Evolutionary conservation across 176 grass and related monocot genomes (phyloP), one percentile per base, ranked within the genome.

Genomic region (Oropetium thomaeum): DNA sequence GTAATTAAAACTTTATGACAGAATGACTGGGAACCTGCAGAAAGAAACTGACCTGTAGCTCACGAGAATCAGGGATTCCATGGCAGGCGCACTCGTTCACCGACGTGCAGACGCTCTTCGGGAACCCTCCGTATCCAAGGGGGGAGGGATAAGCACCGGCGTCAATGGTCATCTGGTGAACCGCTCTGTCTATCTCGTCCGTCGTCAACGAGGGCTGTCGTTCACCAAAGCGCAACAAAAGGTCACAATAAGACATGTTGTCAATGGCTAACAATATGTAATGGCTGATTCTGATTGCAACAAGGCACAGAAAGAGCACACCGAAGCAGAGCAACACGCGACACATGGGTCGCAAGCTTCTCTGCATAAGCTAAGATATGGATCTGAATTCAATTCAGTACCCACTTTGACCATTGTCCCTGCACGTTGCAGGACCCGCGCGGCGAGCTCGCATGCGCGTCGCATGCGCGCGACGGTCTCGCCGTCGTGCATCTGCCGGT

Each of bases 21-120:
- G 19, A 19, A 4, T 19, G 0, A 2, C 5, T 16, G 14, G 15
- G 44, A 47, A 15, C 2, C 15, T 47, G 17, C n/a, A 54, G 20
- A 52, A 48, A 8, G 55, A 0, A 51, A 91, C 8, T 38, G 7
- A 52, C 88, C 95, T 81, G 87, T 9, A 98, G 61, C 13, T 74
- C 26, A 12, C 84, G 84, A 0, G 91, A 93, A 79, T 97, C 95
- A 79, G 95, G 95, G 28, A 98, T 98, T 16, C 95, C 95, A 54
- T 98, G 95, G 37, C 91, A 98, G 83, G 87, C 85, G 86, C 91
- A 98, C 57, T 97, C 95, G 45, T 97, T 97, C 64, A 97, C 95
- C 11, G 95, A 97, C 43, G 91, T 93, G 81, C 95, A 97, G 11
- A 97, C 90, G 8, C 95, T 97, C 71, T 93, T 97, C 3, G 86